Evolutionary conservation across 345 rosid genomes (phyloP).

Genomic region (Noccaea bulbosa): DNA sequence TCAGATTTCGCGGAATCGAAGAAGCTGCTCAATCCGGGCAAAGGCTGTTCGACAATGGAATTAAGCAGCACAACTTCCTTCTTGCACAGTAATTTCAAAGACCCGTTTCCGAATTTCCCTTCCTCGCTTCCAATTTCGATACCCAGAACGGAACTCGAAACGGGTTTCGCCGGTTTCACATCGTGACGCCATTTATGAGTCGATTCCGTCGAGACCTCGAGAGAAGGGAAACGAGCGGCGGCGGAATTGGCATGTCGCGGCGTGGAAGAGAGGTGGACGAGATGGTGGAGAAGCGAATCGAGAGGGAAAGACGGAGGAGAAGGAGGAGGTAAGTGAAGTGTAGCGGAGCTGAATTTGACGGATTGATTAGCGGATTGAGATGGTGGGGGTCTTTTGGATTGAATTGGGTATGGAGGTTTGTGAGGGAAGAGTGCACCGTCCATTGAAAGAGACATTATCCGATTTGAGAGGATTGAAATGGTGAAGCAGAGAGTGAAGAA

Average conservation of each 20-base stretch:
- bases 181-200: slow-evolving; percentile 41
- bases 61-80: slow-evolving; percentile 55
- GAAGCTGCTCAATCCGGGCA: slow-evolving; percentile 52
- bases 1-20: slow-evolving; percentile 59
- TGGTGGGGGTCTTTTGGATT: slow-evolving; percentile 47
- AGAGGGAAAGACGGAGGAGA: slow-evolving; percentile 59
- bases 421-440: slow-evolving; percentile 70
- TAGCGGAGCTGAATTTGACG: slow-evolving; percentile 66
- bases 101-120: slow-evolving; percentile 37
- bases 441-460: slow-evolving; percentile 49
- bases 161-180: slow-evolving; percentile 40
- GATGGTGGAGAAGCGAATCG: slow-evolving; percentile 79
- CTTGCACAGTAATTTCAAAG: slow-evolving; percentile 54
- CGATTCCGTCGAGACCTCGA: slow-evolving; percentile 45
- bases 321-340: slow-evolving; percentile 61
- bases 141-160: slow-evolving; percentile 40
- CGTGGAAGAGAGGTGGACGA: slow-evolving; percentile 69
- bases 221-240: slow-evolving; percentile 50
- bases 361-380: slow-evolving; percentile 43
- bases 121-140: slow-evolving; percentile 41
- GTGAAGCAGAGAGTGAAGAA: slow-evolving; percentile 15
- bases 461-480: slow-evolving; percentile 28
- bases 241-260: slow-evolving; percentile 32
- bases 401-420: slow-evolving; percentile 61
- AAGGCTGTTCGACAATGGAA: slow-evolving; percentile 59